Conservation (phyloP, 352 stramenopile species). For the Phytophthora fragariae region DNA sequence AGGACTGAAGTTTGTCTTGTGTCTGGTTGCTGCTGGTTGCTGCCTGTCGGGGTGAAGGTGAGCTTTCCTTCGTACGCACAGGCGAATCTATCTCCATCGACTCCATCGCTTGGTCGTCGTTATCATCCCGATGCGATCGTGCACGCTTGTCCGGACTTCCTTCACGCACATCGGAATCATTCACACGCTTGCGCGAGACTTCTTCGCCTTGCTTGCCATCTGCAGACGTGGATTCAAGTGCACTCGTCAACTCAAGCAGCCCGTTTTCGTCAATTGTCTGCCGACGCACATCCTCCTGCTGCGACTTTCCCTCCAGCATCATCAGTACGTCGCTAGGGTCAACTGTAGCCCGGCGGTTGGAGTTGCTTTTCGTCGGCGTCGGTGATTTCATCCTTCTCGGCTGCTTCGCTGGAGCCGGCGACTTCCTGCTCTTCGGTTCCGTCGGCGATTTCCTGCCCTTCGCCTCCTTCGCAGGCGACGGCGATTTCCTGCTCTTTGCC, state of each 20-base stretch:
- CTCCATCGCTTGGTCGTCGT: slow-evolving; percentile 20
- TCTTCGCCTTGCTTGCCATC: slow-evolving; percentile 13
- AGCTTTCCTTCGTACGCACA: slow-evolving; percentile 4
- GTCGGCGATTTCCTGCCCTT: slow-evolving; percentile 8
- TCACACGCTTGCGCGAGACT: slow-evolving; percentile 40
- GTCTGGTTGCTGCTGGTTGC: slow-evolving; percentile 5
- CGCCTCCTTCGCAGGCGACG: slow-evolving; percentile 8
- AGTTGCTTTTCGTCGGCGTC: slow-evolving; percentile 10
- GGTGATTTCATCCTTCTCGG: slow-evolving; percentile 12
- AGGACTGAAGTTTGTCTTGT: background rate
- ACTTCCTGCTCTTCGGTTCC: slow-evolving; percentile 5
- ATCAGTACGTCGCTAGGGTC: slow-evolving; percentile 57
- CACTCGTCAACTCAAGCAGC: slow-evolving; percentile 48
- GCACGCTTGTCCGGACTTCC: slow-evolving; percentile 29
- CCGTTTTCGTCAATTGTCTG: slow-evolving; percentile 71
- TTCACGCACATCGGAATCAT: slow-evolving; percentile 22
- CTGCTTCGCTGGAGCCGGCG: slow-evolving; percentile 19
- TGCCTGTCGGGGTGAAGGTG: background rate
- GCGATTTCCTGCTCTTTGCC: slow-evolving; percentile 4
- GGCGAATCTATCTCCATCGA: slow-evolving; percentile 32
- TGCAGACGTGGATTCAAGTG: slow-evolving; percentile 20
- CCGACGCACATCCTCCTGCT: slow-evolving; percentile 41
- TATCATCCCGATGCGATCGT: slow-evolving; percentile 1
- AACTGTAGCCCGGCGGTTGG: slow-evolving; percentile 51
- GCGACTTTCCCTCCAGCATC: slow-evolving; percentile 19